A percentile compares a stretch with the other conserved stretches of the same genome.
Conservation (phyloP, 345 rosid species). For the Euphorbia lathyris region DNA sequence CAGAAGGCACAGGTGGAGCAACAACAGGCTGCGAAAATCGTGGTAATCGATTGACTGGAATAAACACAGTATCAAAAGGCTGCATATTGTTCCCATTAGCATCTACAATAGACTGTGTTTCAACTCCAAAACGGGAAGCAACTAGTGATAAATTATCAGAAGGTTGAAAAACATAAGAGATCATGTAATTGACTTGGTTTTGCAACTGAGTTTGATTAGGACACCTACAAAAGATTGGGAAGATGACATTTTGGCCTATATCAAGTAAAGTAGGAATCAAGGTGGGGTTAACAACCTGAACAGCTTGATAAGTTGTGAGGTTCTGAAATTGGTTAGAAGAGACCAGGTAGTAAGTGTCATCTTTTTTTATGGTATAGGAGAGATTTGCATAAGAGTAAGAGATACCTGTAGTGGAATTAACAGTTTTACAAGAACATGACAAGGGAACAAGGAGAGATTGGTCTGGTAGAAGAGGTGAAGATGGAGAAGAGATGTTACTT, state of each 20-base stretch:
- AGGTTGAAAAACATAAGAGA: constrained; percentile 67
- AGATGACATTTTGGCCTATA: constrained; percentile 35
- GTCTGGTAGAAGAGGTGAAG: constrained; percentile 38
- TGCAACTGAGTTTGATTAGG: constrained; percentile 41
- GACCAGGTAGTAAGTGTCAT: constrained; percentile 42
- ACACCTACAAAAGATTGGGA: constrained; percentile 68
- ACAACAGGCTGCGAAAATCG: constrained; percentile 39
- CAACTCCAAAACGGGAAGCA: constrained; percentile 50
- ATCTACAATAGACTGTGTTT: constrained; percentile 31
- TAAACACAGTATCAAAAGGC: constrained; percentile 45
- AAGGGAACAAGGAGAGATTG: constrained; percentile 62
- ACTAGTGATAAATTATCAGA: constrained; percentile 48
- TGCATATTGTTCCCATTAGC: constrained; percentile 38
- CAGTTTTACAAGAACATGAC: constrained; percentile 50
- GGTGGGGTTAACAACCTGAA: constrained; percentile 52
- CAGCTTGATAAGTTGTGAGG: constrained; percentile 64
- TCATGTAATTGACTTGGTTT: constrained; percentile 32
- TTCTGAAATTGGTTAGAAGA: constrained; percentile 39
- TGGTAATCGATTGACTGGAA: constrained; percentile 52
- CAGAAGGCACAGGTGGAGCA: constrained; percentile 21
- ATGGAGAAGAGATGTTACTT: constrained; percentile 54
- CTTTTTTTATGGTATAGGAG: constrained; percentile 36
- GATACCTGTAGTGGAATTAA: constrained; percentile 30
- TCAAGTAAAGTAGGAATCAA: constrained; percentile 39
- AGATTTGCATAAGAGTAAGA: constrained; percentile 55